phyloP scores from a whole-genome alignment of 306 rosid species.

The Ziziphus jujuba region DNA sequence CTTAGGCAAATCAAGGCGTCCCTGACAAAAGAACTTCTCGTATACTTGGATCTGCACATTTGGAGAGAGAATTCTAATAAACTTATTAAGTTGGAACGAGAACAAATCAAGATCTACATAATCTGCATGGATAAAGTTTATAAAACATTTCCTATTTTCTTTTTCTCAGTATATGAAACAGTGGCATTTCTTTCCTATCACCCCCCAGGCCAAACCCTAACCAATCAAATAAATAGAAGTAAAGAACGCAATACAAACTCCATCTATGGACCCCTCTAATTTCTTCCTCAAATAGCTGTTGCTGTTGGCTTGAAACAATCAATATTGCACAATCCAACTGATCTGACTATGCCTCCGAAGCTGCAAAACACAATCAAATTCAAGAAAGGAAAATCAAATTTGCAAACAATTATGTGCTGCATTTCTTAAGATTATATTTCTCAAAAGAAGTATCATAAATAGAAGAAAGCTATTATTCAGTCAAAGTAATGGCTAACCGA shows the following conservation, averaged over 20 bases:
- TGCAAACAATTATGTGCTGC: neutral
- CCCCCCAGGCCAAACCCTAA: constrained; percentile 34
- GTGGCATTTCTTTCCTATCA: neutral
- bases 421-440: neutral
- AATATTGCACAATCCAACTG: constrained; percentile 88
- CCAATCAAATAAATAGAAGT: constrained; percentile 51
- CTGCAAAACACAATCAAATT: constrained; percentile 51
- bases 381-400: constrained; percentile 31
- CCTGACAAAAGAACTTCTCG: too few species aligned
- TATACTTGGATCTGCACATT: neutral
- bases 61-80: neutral
- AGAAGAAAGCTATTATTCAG: neutral
- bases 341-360: constrained; percentile 86
- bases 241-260: constrained; percentile 29
- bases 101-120: constrained; percentile 26
- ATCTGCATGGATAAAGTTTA: neutral
- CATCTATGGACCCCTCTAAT: constrained; percentile 18
- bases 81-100: constrained; percentile 23
- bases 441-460: neutral
- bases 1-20: too few species aligned
- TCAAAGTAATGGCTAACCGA: constrained; percentile 47
- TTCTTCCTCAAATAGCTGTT: constrained; percentile 53
- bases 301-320: constrained; percentile 86
- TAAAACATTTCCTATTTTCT: constrained; percentile 14
- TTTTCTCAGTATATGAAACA: neutral